Conservation (phyloP, 352 stramenopile genomes). For the Globisporangium uncinulatum region DNA sequence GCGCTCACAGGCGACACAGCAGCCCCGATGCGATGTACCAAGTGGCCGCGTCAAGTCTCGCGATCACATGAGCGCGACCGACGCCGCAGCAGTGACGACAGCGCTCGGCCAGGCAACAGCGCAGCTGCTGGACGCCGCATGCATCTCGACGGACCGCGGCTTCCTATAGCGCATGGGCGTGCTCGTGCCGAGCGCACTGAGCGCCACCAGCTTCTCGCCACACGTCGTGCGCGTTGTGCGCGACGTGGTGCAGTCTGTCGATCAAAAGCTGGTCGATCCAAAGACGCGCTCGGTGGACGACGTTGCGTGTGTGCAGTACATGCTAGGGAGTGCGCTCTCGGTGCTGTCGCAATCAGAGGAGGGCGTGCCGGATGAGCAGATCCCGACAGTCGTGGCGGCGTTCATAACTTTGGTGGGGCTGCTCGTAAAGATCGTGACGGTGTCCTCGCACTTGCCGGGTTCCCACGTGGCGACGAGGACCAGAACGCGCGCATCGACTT, state of each 20-base stretch:
- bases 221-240: conserved; percentile 18
- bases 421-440: conserved; percentile 19
- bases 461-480: conserved; percentile 31
- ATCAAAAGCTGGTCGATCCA: conserved; percentile 14
- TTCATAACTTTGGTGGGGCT: conserved; percentile 22
- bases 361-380: conserved; percentile 10
- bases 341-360: conserved; percentile 15
- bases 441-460: conserved; percentile 28
- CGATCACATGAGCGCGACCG: conserved; percentile 27
- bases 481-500: conserved; percentile 34
- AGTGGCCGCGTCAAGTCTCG: conserved; percentile 26
- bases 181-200: conserved; percentile 23
- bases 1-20: conserved; percentile 3
- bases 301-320: conserved; percentile 22
- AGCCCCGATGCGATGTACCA: conserved; percentile 20
- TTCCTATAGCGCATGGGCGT: conserved; percentile 33
- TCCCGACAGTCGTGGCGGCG: conserved; percentile 18
- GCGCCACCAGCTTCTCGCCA: conserved; percentile 11
- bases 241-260: conserved; percentile 18
- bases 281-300: conserved; percentile 5
- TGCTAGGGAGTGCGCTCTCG: conserved; percentile 29
- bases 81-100: conserved; percentile 21
- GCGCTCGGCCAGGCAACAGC: conserved; percentile 15
- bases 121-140: conserved; percentile 20
- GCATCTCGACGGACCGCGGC: conserved; percentile 20